Evolutionary conservation across 176 grass and related monocot genomes (phyloP), one percentile per base, ranked within the genome.

Genomic region (Oryza meridionalis): DNA sequence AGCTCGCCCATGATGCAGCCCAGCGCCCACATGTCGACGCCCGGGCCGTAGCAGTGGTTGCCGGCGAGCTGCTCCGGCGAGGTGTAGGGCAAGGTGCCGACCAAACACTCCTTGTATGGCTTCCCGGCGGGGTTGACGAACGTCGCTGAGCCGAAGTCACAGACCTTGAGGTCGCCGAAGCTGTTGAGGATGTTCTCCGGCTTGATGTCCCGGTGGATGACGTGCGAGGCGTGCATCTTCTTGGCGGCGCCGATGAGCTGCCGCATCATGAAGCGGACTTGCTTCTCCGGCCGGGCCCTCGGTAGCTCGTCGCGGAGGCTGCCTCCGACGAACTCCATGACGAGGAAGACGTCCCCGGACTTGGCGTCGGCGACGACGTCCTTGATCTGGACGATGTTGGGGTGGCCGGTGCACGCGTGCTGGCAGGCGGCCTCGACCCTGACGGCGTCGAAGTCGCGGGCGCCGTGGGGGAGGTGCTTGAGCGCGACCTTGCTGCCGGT

Each of bases 201-300:
- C 78, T 93, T 93, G 42, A 93, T 90, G 78, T 93, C 91, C 35
- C 91, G 88, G 74, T 93, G 91, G 43, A 93, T 93, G 77, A 93
- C 72, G 13, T 50, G 33, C 15, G 50, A 38, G 42, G 15, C 22
- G 59, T 88, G 81, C n/a, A 78, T 73, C 45, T 50, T 51, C 31
- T 81, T 61, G 26, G 78, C 79, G 3, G 69, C 71, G 1, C 27
- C 63, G 11, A 67, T 0, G 24, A 82, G 72, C 58, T 49, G 19
- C 64, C 81, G 79, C 38, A 44, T 59, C 63, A 75, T 74, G 25
- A 65, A 16, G 64, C 59, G 63, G 2, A 55, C 33, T 17, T 73
- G 38, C 0, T 50, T 24, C 45, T 29, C 72, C 0, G 31, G 7
- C 2, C 14, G 5, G 2, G 65, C 5, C 65, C 15, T 17, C 7